Evolutionary conservation across 768 basidiomycete genomes (phyloP).

Genomic region (Tephrocybe rancida): DNA sequence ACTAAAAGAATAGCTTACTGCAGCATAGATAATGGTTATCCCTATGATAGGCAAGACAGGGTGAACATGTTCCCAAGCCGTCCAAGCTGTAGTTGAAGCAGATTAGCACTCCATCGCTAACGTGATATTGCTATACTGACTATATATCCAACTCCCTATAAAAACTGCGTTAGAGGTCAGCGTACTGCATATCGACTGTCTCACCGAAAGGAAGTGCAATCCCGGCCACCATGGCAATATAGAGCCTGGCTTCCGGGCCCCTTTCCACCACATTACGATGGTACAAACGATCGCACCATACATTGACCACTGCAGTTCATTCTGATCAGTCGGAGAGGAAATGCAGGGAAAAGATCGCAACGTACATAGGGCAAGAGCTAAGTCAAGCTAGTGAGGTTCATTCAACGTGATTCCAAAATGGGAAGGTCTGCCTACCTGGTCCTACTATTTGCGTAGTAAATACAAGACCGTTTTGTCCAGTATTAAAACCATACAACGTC

Average conservation of each 20-base stretch:
- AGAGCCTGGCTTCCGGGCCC: conserved; percentile 2
- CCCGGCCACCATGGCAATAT: conserved; percentile 1
- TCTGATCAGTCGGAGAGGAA: not conserved
- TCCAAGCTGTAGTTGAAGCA: not conserved
- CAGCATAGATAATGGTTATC: conserved; percentile 2
- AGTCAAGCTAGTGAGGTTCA: not conserved
- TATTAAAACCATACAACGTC: not conserved
- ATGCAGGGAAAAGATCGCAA: not conserved
- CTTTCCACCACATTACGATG: not conserved
- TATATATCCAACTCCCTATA: conserved; percentile 2
- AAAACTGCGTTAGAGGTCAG: not conserved
- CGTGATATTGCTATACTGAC: not conserved
- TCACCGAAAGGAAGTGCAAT: not conserved
- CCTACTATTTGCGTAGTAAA: not conserved
- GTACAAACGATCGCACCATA: not conserved
- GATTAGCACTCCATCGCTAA: no score
- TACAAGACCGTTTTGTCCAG: not conserved
- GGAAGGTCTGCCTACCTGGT: not conserved
- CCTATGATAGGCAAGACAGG: not conserved
- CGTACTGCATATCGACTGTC: not conserved
- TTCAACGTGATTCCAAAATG: not conserved
- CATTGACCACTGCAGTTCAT: not conserved
- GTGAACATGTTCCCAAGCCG: not conserved
- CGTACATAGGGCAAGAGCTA: not conserved
- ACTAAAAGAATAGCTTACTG: not conserved